Conservation (phyloP, 78 protist species). For the Neovahlkampfia damariscottae region DNA sequence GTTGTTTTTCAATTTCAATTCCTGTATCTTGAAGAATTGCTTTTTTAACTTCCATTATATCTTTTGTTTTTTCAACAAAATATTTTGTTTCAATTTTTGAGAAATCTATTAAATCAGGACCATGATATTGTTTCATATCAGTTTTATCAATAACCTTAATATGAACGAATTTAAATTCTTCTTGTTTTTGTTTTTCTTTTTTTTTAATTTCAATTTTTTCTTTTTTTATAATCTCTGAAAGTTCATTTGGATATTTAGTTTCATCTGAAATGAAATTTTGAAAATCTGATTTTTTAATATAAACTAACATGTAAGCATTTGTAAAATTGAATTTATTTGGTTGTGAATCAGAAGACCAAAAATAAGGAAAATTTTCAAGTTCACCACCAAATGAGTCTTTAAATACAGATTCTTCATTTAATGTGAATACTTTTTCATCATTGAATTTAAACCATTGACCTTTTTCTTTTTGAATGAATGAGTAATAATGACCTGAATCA, state of each 20-base stretch:
- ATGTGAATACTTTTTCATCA: slow-evolving; percentile 73
- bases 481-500: slow-evolving; percentile 90
- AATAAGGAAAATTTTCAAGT: neutral
- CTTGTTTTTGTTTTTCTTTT: too few relatives aligned
- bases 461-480: slow-evolving; percentile 52
- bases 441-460: slow-evolving; percentile 64
- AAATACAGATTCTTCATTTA: neutral
- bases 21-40: too few relatives aligned
- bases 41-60: too few relatives aligned
- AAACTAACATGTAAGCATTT: slow-evolving; percentile 84
- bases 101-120: too few relatives aligned
- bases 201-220: too few relatives aligned
- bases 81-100: too few relatives aligned
- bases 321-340: neutral
- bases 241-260: neutral
- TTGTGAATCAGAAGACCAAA: neutral
- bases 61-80: too few relatives aligned
- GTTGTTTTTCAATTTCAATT: too few relatives aligned
- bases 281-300: slow-evolving; percentile 38
- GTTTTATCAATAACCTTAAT: too few relatives aligned
- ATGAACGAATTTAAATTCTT: too few relatives aligned
- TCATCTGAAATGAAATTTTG: neutral
- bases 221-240: too few relatives aligned
- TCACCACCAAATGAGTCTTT: slow-evolving; percentile 13
- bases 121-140: too few relatives aligned